Percentiles rank a stretch among this genome's conserved stretches.
These are phyloP conservation scores for Aurinia saxatilis DNA, from an alignment of 345 rosid genomes.

Conservation along the genomic window DNA sequence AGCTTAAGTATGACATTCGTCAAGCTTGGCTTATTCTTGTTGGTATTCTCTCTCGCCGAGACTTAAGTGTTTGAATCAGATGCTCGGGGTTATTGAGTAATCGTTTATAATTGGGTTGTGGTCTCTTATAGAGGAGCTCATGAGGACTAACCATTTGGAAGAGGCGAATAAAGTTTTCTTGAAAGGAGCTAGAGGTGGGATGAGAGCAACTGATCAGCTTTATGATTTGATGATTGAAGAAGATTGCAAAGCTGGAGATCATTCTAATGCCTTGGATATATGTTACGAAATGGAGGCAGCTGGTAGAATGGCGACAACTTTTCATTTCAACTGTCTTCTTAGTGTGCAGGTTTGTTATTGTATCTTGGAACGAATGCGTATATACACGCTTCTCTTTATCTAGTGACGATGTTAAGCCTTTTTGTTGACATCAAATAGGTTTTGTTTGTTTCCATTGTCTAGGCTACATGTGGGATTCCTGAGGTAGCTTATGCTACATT, in stretches of 20 bases:
- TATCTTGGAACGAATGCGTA: background rate
- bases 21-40: constrained; percentile 88
- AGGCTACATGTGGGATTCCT: constrained; percentile 96
- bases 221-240: constrained; percentile 83
- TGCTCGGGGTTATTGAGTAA: background rate
- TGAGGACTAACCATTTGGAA: constrained; percentile 58
- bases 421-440: constrained; percentile 17
- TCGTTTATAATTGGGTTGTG: constrained; percentile 1
- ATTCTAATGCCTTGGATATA: constrained; percentile 88
- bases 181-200: constrained; percentile 76
- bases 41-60: constrained; percentile 39
- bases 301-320: constrained; percentile 88
- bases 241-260: constrained; percentile 92
- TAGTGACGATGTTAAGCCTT: background rate
- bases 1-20: constrained; percentile 69
- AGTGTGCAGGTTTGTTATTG: constrained; percentile 71
- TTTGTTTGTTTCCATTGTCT: constrained; percentile 20
- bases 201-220: constrained; percentile 73
- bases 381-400: constrained; percentile 5
- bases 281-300: constrained; percentile 97
- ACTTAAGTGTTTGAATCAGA: background rate
- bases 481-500: constrained; percentile 87
- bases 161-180: constrained; percentile 86
- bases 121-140: constrained; percentile 62
- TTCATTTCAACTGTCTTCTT: constrained; percentile 91